Conservation (phyloP, 225 moss, liverwort and hornwort genomes). For the Pleurozium schreberi region DNA sequence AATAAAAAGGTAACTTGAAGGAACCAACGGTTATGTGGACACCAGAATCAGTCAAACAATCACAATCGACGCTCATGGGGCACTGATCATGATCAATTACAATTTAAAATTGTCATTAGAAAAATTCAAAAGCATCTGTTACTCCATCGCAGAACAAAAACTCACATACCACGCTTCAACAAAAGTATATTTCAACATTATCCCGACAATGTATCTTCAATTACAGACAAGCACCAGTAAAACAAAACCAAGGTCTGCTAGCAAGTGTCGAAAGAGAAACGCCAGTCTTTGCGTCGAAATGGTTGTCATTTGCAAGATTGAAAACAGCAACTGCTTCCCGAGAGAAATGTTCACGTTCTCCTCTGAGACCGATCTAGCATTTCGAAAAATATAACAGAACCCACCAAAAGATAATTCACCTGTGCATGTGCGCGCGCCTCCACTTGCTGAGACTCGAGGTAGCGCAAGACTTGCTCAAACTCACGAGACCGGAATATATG, state of each 20-base stretch:
- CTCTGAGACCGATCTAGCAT: not conserved
- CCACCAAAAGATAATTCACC: slow-evolving; percentile 7
- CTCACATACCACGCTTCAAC: not conserved
- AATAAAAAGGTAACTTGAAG: not conserved
- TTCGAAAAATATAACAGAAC: not conserved
- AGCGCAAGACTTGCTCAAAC: slow-evolving; percentile 91
- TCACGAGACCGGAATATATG: slow-evolving; percentile 84
- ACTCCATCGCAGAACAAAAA: not conserved
- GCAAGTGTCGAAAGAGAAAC: not conserved
- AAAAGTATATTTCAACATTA: not conserved
- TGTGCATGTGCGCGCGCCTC: slow-evolving; percentile 97
- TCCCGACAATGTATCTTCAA: not conserved
- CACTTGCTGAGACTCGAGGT: slow-evolving; percentile 89
- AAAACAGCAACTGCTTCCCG: not conserved
- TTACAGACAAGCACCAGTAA: not conserved
- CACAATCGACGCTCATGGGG: not conserved
- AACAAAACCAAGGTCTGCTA: not conserved
- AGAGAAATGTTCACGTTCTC: not conserved
- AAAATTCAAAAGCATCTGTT: not conserved
- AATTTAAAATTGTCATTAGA: not conserved
- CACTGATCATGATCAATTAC: not conserved
- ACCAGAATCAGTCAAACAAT: not conserved
- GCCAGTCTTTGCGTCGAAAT: not conserved
- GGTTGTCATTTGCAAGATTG: not conserved
- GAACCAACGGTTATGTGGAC: not conserved